phyloP scores from a whole-genome alignment of 208 protist species.

The Trypanosoma theileri region DNA sequence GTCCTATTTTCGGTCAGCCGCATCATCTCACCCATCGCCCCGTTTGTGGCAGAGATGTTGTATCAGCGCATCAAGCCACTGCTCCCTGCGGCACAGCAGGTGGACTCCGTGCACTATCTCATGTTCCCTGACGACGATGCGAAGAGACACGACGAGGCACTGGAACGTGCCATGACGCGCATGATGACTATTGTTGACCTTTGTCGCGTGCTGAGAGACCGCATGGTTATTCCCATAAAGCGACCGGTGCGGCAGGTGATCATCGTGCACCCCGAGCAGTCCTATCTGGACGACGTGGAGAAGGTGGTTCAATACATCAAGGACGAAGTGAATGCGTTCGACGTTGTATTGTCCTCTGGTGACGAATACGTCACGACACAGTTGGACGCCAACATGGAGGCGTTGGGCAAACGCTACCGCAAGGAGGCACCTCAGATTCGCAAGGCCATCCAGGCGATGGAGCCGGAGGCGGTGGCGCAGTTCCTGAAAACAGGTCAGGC shows the following conservation, averaged over 20 bases:
- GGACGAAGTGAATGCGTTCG: conserved; percentile 91
- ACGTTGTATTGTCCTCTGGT: conserved; percentile 67
- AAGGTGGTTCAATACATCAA: conserved; percentile 89
- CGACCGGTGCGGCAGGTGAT: conserved; percentile 90
- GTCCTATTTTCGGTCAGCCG: conserved; percentile 91
- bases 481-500: conserved; percentile 55
- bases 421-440: conserved; percentile 80
- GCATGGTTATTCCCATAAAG: conserved; percentile 91
- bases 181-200: conserved; percentile 94
- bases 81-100: conserved; percentile 79
- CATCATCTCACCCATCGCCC: conserved; percentile 98
- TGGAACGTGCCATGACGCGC: conserved; percentile 84
- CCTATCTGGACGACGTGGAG: conserved; percentile 76
- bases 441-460: conserved; percentile 80
- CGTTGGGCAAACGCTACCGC: conserved; percentile 85
- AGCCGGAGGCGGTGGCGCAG: conserved; percentile 40
- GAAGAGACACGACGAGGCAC: conserved; percentile 55
- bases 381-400: conserved; percentile 89
- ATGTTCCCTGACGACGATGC: conserved; percentile 89
- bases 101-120: conserved; percentile 93
- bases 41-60: conserved; percentile 98
- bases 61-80: conserved; percentile 96
- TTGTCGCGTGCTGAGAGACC: conserved; percentile 94
- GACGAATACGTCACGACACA: conserved; percentile 84
- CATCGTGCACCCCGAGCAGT: conserved; percentile 78